These are phyloP conservation scores for Scytalidium lignicola DNA, from an alignment of 2,329 filamentous ascomycete genomes.

Conservation along the genomic window DNA sequence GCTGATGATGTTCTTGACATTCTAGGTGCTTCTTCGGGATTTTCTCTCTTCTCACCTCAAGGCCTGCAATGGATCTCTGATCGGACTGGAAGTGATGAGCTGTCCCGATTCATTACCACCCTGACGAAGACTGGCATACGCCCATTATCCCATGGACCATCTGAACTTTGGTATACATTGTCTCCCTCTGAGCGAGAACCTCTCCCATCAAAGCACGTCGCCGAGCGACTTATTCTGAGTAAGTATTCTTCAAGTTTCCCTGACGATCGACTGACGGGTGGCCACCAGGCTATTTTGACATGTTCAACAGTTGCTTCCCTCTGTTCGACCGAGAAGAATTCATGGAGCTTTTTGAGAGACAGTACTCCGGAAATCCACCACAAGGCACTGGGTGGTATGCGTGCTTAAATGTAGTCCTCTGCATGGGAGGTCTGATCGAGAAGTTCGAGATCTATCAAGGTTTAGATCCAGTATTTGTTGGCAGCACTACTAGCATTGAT, in stretches of 20 bases:
- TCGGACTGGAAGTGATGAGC: constrained; percentile 5
- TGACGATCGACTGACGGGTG: neutral
- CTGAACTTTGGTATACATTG: neutral
- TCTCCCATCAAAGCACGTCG: constrained; percentile 5
- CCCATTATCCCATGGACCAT: neutral
- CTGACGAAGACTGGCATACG: neutral
- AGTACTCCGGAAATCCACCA: constrained; percentile 4
- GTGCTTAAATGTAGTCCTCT: constrained; percentile 6
- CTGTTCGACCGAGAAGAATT: constrained; percentile 5
- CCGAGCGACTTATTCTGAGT: constrained; percentile 4
- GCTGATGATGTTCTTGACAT: neutral
- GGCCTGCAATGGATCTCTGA: constrained; percentile 8
- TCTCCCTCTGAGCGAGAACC: constrained; percentile 3
- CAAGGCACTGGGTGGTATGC: constrained; percentile 6
- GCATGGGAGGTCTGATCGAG: neutral
- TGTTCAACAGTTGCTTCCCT: constrained; percentile 6
- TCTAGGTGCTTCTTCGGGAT: constrained; percentile 5
- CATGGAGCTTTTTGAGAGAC: constrained; percentile 1
- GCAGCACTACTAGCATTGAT: neutral
- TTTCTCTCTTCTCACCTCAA: constrained; percentile 9
- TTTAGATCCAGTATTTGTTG: neutral
- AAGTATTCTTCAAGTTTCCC: neutral
- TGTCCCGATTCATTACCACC: neutral
- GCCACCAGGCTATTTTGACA: constrained; percentile 3
- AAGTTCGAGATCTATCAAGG: neutral